Conservation (phyloP, 192 early-diverging fungal species). For the Coemansia sp. region DNA sequence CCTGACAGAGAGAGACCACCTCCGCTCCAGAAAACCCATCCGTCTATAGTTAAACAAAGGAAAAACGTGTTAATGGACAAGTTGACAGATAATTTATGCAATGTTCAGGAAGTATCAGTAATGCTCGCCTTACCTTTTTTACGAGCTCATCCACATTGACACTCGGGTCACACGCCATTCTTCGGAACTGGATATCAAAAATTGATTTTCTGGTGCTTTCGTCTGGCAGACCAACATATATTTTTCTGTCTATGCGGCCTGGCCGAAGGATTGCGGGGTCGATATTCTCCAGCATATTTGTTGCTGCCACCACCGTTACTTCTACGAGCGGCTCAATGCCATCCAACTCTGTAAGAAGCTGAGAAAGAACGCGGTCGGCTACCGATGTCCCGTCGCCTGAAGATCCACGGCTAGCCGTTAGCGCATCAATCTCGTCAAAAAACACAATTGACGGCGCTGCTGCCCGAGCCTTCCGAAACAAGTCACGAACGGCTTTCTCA, state of each 20-base stretch:
- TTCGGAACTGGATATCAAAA: conserved; percentile 69
- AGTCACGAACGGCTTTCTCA: conserved; percentile 91
- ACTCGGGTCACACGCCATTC: conserved; percentile 62
- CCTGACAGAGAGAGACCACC: conserved; percentile 88
- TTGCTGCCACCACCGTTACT: conserved; percentile 97
- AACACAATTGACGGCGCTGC: conserved; percentile 96
- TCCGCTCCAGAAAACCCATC: conserved; percentile 96
- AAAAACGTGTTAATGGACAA: neutral
- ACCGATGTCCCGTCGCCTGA: conserved; percentile 76
- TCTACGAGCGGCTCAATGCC: conserved; percentile 94
- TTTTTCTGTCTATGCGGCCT: conserved; percentile 90
- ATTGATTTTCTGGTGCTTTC: conserved; percentile 73
- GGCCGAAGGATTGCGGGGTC: conserved; percentile 91
- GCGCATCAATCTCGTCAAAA: conserved; percentile 98
- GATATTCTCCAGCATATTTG: conserved; percentile 96
- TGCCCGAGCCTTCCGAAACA: conserved; percentile 93
- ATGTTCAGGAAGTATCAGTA: neutral
- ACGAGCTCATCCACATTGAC: neutral
- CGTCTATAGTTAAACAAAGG: conserved; percentile 22
- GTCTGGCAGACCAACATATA: conserved; percentile 94
- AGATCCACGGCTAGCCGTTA: conserved; percentile 80
- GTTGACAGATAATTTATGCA: neutral
- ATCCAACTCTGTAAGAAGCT: conserved; percentile 92
- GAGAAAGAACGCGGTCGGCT: conserved; percentile 91
- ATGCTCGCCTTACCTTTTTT: neutral